Evolutionary conservation across 257 asterid species (phyloP).

Genomic region (Nemophila menziesii): DNA sequence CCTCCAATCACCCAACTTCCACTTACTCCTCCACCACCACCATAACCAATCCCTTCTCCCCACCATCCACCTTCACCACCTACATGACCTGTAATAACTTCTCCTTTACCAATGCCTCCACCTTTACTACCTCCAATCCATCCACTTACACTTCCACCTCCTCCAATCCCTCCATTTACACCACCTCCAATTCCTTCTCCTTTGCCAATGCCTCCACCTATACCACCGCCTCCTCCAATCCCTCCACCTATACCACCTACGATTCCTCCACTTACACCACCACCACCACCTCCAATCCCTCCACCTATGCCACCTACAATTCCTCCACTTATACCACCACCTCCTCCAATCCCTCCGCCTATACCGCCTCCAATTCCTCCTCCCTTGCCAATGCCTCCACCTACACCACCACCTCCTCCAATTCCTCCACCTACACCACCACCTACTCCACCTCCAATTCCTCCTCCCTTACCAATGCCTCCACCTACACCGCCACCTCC

Average conservation of each 20-base stretch:
- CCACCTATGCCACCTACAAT: slow-evolving; percentile 2
- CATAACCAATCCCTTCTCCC: neutral
- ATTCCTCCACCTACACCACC: slow-evolving; percentile 1
- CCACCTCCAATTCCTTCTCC: slow-evolving; percentile 6
- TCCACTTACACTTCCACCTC: too few species aligned
- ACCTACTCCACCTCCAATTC: neutral
- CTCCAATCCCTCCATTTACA: neutral
- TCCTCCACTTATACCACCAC: slow-evolving; percentile 1
- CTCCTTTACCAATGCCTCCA: slow-evolving; percentile 1
- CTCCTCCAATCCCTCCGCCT: slow-evolving; percentile 2
- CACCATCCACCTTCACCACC: neutral
- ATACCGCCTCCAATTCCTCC: slow-evolving; percentile 5
- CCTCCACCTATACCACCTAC: neutral
- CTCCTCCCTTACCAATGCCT: neutral
- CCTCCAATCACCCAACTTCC: neutral
- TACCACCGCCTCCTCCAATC: neutral
- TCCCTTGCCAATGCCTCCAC: slow-evolving; percentile 2
- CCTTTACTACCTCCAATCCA: slow-evolving; percentile 1
- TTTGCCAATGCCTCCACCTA: slow-evolving; percentile 3
- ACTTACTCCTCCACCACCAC: neutral
- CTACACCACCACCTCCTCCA: neutral
- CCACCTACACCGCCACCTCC: neutral
- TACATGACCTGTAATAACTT: neutral
- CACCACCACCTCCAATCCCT: slow-evolving; percentile 1
- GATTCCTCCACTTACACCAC: neutral